phyloP scores from a whole-genome alignment of 2,329 filamentous ascomycete genomes.

The Microdochium trichocladiopsis region DNA sequence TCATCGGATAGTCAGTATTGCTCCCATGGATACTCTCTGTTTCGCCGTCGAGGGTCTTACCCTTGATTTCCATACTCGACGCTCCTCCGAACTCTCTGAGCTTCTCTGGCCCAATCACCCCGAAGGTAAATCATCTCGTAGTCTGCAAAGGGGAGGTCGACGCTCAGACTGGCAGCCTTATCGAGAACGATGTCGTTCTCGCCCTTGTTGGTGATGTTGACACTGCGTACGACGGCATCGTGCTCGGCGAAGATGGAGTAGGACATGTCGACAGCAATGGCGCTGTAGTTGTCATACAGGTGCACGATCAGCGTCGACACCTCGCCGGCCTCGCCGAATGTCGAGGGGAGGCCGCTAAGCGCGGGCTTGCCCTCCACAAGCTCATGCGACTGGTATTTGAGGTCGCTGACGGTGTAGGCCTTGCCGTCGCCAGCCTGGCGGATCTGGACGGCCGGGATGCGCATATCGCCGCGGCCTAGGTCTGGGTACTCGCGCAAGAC shows the following conservation, averaged over 20 bases:
- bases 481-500: conserved; percentile 57
- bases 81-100: conserved; percentile 43
- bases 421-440: conserved; percentile 42
- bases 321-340: conserved; percentile 46
- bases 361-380: conserved; percentile 47
- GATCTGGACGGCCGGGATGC: conserved; percentile 54
- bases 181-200: conserved; percentile 43
- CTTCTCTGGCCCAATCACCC: conserved; percentile 58
- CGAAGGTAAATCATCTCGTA: conserved; percentile 55
- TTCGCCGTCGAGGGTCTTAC: conserved; percentile 23
- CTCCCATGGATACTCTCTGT: neutral
- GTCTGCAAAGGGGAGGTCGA: conserved; percentile 53
- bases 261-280: conserved; percentile 48
- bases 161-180: conserved; percentile 51
- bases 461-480: conserved; percentile 55
- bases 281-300: conserved; percentile 51
- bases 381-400: conserved; percentile 51
- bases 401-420: conserved; percentile 45
- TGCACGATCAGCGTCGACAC: conserved; percentile 52
- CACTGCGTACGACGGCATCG: conserved; percentile 55
- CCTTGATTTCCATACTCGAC: conserved; percentile 50
- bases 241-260: conserved; percentile 58
- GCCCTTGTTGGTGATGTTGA: conserved; percentile 53
- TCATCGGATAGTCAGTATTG: conserved; percentile 13
- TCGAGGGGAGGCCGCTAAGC: conserved; percentile 49